Base-by-base conservation (phyloP, 768 basidiomycete species). In the Termitomyces sp. region DNA sequence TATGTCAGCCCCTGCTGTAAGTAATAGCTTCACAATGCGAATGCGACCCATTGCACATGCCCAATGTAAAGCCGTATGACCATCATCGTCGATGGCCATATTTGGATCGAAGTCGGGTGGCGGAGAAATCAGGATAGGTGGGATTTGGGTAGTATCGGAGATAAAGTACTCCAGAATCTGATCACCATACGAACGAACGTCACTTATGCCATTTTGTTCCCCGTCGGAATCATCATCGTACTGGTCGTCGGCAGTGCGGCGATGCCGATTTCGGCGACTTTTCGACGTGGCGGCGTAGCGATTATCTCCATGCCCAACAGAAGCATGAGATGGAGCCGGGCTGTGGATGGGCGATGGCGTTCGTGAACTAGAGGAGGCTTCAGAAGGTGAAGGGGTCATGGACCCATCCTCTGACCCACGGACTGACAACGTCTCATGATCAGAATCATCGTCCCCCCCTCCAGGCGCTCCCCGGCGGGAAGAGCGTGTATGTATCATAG, bases 21-120 rank as follows among this genome's bases (percentile, higher is more conserved):
- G 81, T 32, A 99, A 82, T 8, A 98, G 81, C 72, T 98, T 98
- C 68, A 98, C 94, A 63, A 98, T 90, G 38, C 96, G 88, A 59
- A 98, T 88, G 46, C 97, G 90, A 36, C 97, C 97, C 96, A 99
- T 98, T 11, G 97, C 97, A 68, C 94, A 96, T 4, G 96, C 96
- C 97, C 97, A 99, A 67, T 99, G 97, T 14, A 99, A 77, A 25
- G 97, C 87, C 0, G 96, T 97, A 72, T 99, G 97, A 0, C 94
- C 94, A 70, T 99, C 97, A 64, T 98, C 97, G 76, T 99, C 97
- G 63, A 99, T 98, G 38, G 89, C 87, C 80, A 95, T 91, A 68
- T 98, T 94, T 12, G 97, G 87, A 72, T 98, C 94, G 71, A 97
- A 96, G 74, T 97, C 92, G 45, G 83, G 70, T 5, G 96, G 95